A percentile compares a stretch with the other conserved stretches of the same genome.
These are phyloP conservation scores for Pythium chondricola DNA, from an alignment of 352 stramenopile genomes.

Conservation along the genomic window DNA sequence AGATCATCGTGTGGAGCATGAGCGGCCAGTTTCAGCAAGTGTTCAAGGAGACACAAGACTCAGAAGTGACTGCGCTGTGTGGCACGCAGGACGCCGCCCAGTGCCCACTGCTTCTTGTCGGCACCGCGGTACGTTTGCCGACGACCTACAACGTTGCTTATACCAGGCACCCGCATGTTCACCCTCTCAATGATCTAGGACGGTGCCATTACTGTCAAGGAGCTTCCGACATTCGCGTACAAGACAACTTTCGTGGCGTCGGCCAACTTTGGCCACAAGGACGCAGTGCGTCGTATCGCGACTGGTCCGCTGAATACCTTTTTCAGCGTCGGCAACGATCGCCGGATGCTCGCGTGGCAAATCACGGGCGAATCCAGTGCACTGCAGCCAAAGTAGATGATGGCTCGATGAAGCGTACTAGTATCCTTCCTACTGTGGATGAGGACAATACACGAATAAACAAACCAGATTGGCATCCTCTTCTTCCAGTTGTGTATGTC, in stretches of 20 bases:
- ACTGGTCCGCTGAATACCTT: slow-evolving; percentile 76
- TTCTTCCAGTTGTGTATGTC: no score
- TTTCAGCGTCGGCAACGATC: slow-evolving; percentile 73
- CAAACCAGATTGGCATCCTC: no score
- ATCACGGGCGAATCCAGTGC: slow-evolving; percentile 67
- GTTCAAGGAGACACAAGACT: slow-evolving; percentile 79
- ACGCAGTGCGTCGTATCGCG: slow-evolving; percentile 71
- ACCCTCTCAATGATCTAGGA: no score
- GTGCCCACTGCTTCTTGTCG: slow-evolving; percentile 68
- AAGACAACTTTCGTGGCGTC: slow-evolving; percentile 61
- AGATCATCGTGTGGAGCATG: slow-evolving; percentile 83
- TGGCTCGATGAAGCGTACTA: no score
- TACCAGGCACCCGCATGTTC: no score
- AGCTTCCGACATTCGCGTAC: slow-evolving; percentile 80
- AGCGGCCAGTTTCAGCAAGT: slow-evolving; percentile 69
- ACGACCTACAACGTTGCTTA: no score
- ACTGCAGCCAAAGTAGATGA: slow-evolving; percentile 61
- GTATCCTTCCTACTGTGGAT: no score
- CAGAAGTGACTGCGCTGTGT: slow-evolving; percentile 68
- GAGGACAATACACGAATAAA: no score
- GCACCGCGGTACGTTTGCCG: slow-evolving; percentile 50
- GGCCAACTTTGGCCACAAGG: slow-evolving; percentile 64
- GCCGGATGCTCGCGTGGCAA: slow-evolving; percentile 83
- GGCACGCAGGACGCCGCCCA: slow-evolving; percentile 58
- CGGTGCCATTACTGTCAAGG: slow-evolving; percentile 75